Evolutionary conservation across 2,329 filamentous ascomycete species (phyloP), one percentile per base, ranked within the genome.

Genomic region (Hawksworthiomyces lignivorus): DNA sequence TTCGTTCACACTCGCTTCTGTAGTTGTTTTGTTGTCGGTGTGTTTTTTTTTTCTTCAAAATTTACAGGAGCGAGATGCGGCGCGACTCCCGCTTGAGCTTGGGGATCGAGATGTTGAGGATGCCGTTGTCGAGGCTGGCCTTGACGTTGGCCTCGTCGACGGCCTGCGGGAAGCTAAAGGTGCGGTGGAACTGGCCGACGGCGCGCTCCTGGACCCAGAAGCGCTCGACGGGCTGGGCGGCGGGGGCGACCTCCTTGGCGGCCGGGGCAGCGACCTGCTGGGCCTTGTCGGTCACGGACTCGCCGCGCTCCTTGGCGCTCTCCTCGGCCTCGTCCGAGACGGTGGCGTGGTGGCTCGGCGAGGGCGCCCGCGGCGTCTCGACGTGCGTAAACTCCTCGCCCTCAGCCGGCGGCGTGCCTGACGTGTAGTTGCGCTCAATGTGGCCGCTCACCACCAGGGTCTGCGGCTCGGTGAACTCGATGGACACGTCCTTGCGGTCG

Each of bases 391-490:
- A 65, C 5, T 33, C 29, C 39, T 43, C 37, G 18, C 27, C 56
- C 33, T 54, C 57, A 41, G 72, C 64, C 24, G 72, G 62, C 3
- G 69, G 64, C 8, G 67, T 69, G 45, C 74, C 74, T 29, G 76
- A 63, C 46, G 75, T 73, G 61, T 77, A 73, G 50, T 66, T 66
- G 51, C 80, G 75, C 63, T 88, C 84, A 43, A 78, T 72, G 49
- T 71, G 77, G 55, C 86, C 86, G 44, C 75, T 77, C 58, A 92
- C 70, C 49, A 77, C 72, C 32, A 90, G 66, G 14, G 83, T 88
- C 64, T 85, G 80, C 31, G 73, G 69, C 57, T 90, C 84, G 45
- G 77, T 80, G 70, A 89, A 90, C 57, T 90, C 84, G 57, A 90
- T 84, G 57, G 73, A 68, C 55, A 92, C 68, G 55, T 88, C 70